phyloP scores from a whole-genome alignment of 345 rosid genomes.

The Euphorbia pulcherrima region DNA sequence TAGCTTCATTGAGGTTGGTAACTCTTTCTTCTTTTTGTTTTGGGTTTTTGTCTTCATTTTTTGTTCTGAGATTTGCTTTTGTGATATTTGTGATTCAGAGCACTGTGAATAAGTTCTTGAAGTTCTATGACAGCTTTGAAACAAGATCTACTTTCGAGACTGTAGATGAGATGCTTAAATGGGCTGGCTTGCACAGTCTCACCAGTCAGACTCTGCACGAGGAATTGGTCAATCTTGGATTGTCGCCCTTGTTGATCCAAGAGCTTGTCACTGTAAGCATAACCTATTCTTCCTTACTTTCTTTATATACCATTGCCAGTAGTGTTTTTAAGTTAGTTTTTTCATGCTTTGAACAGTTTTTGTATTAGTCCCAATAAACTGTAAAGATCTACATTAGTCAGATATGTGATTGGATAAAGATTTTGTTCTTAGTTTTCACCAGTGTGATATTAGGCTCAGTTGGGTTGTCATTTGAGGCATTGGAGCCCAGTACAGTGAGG shows the following conservation, averaged over 20 bases:
- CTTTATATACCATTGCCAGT: neutral
- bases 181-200: constrained; percentile 77
- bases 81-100: constrained; percentile 35
- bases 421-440: neutral
- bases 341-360: neutral
- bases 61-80: neutral
- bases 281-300: neutral
- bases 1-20: constrained; percentile 54
- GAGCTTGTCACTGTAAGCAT: constrained; percentile 73
- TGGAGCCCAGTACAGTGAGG: neutral
- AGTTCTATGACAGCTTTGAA: constrained; percentile 60
- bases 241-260: constrained; percentile 54
- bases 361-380: neutral
- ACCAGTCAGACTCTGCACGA: constrained; percentile 59
- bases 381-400: neutral
- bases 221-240: constrained; percentile 36
- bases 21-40: neutral
- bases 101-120: constrained; percentile 60
- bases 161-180: constrained; percentile 85
- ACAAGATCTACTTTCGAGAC: constrained; percentile 66
- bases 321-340: neutral
- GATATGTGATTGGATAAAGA: neutral
- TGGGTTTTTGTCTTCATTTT: neutral
- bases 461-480: neutral
- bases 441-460: neutral